Evolutionary conservation across 352 stramenopile genomes (phyloP), one percentile per base, ranked within the genome.

Genomic region (Globisporangium viniferum): DNA sequence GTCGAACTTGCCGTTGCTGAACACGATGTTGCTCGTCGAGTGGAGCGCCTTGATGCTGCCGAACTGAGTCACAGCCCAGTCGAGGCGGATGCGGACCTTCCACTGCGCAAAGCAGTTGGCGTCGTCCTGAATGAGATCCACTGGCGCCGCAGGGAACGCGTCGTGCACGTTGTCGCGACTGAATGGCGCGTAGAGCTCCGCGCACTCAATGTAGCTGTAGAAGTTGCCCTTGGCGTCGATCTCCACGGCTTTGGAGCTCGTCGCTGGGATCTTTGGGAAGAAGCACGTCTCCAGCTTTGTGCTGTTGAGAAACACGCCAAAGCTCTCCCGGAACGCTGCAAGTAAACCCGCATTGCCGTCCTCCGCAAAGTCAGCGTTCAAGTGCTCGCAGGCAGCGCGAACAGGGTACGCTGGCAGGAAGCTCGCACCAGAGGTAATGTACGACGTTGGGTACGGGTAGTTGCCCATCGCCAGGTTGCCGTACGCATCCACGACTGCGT

Each of bases 1-100:
- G 57, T 92, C 84, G 41, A 84, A 83, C 48, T 86, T 67, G 46
- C 84, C 84, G 31, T 88, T 87, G 62, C 79, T 88, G 62, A 90
- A 91, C 39, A 92, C 77, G 51, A 92, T 89, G 72, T 91, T 91
- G 29, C 73, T 86, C 6, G 77, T 58, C 6, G 71, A 60, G 2
- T 68, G 68, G 5, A 88, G 71, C 22, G 76, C 75, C 22, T 83
- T 80, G 70, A 84, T 73, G 62, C 82, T 80, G 18, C 81, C 81
- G 59, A 82, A 91, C 57, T 83, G 64, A 14, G 69, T 81, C 31
- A 75, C 76, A 1, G 79, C 74, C 72, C 71, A 83, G n/a, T 63
- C 15, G n/a, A 78, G 71, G 65, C 82, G 80, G 35, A 88, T 62
- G 33, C 74, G 65, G 14, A 89, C 79, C 9, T 73, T 75, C 80